These are phyloP conservation scores for Sambucus nigra DNA, from an alignment of 129 eudicot species.

Conservation along the genomic window DNA sequence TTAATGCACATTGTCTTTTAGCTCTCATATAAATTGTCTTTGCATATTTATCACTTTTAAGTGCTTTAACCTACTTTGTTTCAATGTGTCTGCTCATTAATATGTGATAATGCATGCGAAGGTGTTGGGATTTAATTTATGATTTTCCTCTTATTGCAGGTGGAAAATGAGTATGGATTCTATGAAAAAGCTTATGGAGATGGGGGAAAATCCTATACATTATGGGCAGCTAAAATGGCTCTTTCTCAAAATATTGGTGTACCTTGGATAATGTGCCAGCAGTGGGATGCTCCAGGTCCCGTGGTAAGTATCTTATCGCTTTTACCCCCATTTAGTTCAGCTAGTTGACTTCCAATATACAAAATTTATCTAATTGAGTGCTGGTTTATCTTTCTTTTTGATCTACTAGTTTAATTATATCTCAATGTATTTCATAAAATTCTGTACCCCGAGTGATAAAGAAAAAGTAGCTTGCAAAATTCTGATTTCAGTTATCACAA, in stretches of 20 bases:
- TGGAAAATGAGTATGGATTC: conserved; percentile 91
- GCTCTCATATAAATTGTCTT: conserved; percentile 1
- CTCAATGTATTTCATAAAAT: too few species aligned
- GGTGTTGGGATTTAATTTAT: background rate
- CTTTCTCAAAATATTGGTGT: conserved; percentile 82
- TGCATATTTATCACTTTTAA: background rate
- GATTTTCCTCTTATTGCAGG: conserved; percentile 30
- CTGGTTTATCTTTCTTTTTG: background rate
- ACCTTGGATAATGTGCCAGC: conserved; percentile 99
- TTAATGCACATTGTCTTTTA: background rate
- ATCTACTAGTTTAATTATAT: too few species aligned
- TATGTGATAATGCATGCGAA: too few species aligned
- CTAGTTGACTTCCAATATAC: too few species aligned
- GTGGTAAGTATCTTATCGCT: conserved; percentile 48
- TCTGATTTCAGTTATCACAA: too few species aligned
- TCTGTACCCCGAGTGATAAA: too few species aligned
- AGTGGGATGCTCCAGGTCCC: conserved; percentile 83
- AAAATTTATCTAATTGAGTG: background rate
- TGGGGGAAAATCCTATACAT: conserved; percentile 74
- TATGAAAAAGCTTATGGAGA: conserved; percentile 81
- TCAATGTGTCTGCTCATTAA: background rate
- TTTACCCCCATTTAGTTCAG: conserved; percentile 3
- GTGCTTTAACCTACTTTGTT: background rate
- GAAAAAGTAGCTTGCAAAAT: too few species aligned
- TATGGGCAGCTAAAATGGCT: conserved; percentile 97